Conservation (phyloP, 106 monocot genomes). For the Chionographis japonica region DNA sequence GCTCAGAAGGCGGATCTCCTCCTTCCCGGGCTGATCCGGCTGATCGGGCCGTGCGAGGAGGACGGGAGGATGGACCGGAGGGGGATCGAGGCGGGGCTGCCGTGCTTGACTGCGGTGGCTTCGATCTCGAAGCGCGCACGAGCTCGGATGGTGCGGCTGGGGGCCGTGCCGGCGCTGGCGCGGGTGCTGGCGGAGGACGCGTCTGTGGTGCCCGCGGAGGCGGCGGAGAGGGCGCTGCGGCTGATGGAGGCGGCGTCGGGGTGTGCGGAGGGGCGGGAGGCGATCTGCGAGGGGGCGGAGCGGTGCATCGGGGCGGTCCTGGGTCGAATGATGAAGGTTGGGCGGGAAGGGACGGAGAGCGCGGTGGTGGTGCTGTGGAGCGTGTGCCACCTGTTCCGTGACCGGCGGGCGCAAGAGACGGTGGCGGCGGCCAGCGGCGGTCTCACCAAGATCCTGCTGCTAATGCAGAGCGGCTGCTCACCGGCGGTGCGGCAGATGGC, state of each 20-base stretch:
- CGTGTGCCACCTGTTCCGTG: constrained; percentile 55
- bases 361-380: constrained; percentile 72
- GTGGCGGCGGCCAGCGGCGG: constrained; percentile 48
- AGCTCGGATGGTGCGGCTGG: constrained; percentile 6
- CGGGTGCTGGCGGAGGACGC: constrained; percentile 1
- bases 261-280: constrained; percentile 48
- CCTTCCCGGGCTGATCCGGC: constrained; percentile 28
- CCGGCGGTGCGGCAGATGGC: constrained; percentile 73
- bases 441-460: constrained; percentile 58
- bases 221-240: constrained; percentile 42
- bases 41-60: constrained; percentile 27
- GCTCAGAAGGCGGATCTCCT: constrained; percentile 30
- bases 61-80: background rate
- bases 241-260: constrained; percentile 46
- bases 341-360: constrained; percentile 48
- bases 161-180: constrained; percentile 5
- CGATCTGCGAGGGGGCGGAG: constrained; percentile 38
- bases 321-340: constrained; percentile 53
- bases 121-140: too few species aligned
- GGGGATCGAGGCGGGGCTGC: constrained; percentile 24
- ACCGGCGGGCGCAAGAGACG: constrained; percentile 57
- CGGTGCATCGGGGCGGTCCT: constrained; percentile 28
- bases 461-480: constrained; percentile 84
- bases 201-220: constrained; percentile 1
- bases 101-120: constrained; percentile 21